phyloP scores from a whole-genome alignment of 345 rosid species.

The Mallotus nudiflorus region DNA sequence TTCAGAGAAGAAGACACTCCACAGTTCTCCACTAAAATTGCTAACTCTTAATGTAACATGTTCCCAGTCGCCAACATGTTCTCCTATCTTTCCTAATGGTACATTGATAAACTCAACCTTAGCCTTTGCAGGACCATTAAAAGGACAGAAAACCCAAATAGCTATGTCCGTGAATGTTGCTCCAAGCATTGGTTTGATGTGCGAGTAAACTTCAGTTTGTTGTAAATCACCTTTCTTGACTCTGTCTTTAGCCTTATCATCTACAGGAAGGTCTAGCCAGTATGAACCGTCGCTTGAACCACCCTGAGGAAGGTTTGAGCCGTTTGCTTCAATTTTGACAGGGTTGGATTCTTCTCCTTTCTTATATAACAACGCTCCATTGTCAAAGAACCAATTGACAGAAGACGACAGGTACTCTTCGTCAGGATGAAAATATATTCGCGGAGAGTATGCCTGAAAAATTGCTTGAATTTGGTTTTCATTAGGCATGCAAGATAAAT shows the following conservation, averaged over 20 bases:
- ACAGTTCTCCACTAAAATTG: constrained; percentile 69
- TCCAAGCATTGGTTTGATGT: constrained; percentile 75
- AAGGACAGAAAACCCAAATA: constrained; percentile 81
- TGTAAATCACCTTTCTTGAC: constrained; percentile 68
- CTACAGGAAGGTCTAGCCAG: constrained; percentile 77
- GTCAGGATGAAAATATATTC: constrained; percentile 68
- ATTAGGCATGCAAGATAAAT: constrained; percentile 64
- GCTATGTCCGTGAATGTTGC: constrained; percentile 75
- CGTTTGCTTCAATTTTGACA: constrained; percentile 40
- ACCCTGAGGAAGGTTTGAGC: constrained; percentile 85
- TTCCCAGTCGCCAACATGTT: constrained; percentile 95
- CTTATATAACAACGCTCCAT: constrained; percentile 72
- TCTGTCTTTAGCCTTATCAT: constrained; percentile 44
- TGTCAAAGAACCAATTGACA: constrained; percentile 64
- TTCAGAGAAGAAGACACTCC: constrained; percentile 54
- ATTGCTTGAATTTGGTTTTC: constrained; percentile 43
- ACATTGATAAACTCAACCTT: constrained; percentile 58
- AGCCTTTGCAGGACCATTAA: constrained; percentile 73
- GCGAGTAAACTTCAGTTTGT: constrained; percentile 53
- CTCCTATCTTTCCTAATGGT: constrained; percentile 63
- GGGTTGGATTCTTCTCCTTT: constrained; percentile 71
- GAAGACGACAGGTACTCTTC: constrained; percentile 77
- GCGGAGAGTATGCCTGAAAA: constrained; percentile 57
- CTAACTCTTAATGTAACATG: constrained; percentile 72
- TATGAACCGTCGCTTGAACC: constrained; percentile 68